Conservation (phyloP, 352 stramenopile species). For the Stramenopiles sp. region DNA sequence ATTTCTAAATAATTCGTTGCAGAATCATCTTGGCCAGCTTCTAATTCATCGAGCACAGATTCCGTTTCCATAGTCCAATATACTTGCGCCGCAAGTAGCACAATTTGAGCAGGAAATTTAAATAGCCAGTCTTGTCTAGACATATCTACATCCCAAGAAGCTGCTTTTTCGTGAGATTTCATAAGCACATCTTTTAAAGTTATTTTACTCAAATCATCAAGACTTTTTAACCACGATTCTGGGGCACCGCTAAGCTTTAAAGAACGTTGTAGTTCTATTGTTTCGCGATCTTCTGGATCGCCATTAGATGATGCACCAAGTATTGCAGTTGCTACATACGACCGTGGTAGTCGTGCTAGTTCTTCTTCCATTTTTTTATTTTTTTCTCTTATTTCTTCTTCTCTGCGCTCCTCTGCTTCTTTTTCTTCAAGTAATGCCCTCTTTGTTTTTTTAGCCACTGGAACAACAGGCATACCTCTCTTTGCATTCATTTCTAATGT, state of each 20-base stretch:
- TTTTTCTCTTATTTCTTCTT: conserved; percentile 24
- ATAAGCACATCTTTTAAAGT: conserved; percentile 47
- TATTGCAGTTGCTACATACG: too few species aligned
- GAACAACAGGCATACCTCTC: too few species aligned
- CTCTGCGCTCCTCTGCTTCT: too few species aligned
- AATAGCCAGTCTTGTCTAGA: conserved; percentile 84
- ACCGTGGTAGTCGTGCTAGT: too few species aligned
- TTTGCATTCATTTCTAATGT: too few species aligned
- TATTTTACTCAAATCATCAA: conserved; percentile 81
- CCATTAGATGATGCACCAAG: conserved; percentile 92
- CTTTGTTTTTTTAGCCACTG: too few species aligned
- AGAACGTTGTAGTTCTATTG: conserved; percentile 55
- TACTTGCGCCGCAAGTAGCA: conserved; percentile 86
- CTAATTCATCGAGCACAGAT: conserved; percentile 26
- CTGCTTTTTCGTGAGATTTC: conserved; percentile 51
- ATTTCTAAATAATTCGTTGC: conserved; percentile 18
- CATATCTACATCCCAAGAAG: conserved; percentile 34
- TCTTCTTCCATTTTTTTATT: too few species aligned
- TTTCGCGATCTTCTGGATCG: too few species aligned
- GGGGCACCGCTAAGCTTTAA: conserved; percentile 57
- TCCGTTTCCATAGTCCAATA: conserved; percentile 83
- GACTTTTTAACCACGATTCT: conserved; percentile 70
- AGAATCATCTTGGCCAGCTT: conserved; percentile 22
- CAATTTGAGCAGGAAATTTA: conserved; percentile 88
- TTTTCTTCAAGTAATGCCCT: conserved; percentile 99